Conservation (phyloP, 768 basidiomycete species). For the Agaricus sinodeliciosus region DNA sequence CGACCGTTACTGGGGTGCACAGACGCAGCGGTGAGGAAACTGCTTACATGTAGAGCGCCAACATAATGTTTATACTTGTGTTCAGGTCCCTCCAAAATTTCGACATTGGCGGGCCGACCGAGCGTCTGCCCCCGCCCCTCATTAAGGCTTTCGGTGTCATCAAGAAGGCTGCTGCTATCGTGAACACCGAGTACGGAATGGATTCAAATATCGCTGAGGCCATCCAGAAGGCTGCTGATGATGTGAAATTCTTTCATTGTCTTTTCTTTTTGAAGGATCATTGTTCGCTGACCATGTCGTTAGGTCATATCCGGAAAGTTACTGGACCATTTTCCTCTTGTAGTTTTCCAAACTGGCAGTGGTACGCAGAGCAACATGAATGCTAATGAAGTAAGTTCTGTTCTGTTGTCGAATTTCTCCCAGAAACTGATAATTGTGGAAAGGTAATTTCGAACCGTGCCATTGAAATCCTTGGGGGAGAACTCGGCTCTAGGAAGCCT, state of each 20-base stretch:
- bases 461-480: conserved; percentile 92
- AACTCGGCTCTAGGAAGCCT: conserved; percentile 92
- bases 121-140: conserved; percentile 89
- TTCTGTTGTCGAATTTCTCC: neutral
- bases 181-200: conserved; percentile 87
- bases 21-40: conserved; percentile 77
- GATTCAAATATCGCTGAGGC: conserved; percentile 83
- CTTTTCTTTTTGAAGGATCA: neutral
- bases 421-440: neutral
- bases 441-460: conserved; percentile 98
- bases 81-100: conserved; percentile 90
- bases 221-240: conserved; percentile 91
- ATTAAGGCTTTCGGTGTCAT: conserved; percentile 97
- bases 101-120: conserved; percentile 93
- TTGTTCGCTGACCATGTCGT: conserved; percentile 5
- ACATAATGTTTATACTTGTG: neutral
- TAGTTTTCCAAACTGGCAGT: conserved; percentile 98
- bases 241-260: conserved; percentile 41
- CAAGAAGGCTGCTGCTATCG: conserved; percentile 92
- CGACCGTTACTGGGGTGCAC: conserved; percentile 92
- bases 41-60: neutral
- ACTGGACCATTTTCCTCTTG: conserved; percentile 92
- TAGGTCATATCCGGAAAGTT: conserved; percentile 96
- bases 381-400: conserved; percentile 72
- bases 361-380: conserved; percentile 99